phyloP scores from a whole-genome alignment of 2,329 filamentous ascomycete genomes.

The Phyllosticta paracitricarpa region DNA sequence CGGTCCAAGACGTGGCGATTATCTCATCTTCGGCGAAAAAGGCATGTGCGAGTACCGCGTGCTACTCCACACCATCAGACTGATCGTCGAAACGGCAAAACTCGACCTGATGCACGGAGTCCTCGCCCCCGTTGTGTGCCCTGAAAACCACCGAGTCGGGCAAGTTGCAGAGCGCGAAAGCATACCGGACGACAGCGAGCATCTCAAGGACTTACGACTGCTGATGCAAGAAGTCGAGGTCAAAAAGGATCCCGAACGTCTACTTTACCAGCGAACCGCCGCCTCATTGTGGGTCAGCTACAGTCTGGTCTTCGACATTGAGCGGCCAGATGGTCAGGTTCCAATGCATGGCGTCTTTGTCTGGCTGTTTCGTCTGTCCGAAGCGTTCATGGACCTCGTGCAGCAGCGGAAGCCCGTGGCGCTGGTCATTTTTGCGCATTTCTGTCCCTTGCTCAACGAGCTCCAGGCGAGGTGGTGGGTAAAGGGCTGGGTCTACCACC shows the following conservation, averaged over 20 bases:
- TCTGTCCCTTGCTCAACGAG: conserved; percentile 1
- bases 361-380: conserved; percentile 3
- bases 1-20: conserved; percentile 3
- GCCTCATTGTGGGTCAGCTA: background rate
- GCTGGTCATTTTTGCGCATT: conserved; percentile 4
- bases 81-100: background rate
- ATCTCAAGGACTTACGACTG: background rate
- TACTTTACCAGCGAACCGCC: background rate
- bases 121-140: background rate
- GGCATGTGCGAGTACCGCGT: conserved; percentile 4
- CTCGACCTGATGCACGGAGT: background rate
- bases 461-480: conserved; percentile 2
- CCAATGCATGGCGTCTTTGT: background rate
- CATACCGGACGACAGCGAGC: background rate
- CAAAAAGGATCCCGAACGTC: background rate
- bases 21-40: conserved; percentile 4
- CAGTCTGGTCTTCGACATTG: background rate
- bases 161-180: background rate
- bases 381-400: conserved; percentile 2
- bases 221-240: background rate
- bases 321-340: background rate
- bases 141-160: background rate
- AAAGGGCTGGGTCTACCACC: conserved; percentile 3
- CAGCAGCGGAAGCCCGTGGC: conserved; percentile 1
- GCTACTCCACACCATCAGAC: conserved; percentile 1